Evolutionary conservation across 2,329 filamentous ascomycete genomes (phyloP).

Genomic region (Beauveria rudraprayagi): DNA sequence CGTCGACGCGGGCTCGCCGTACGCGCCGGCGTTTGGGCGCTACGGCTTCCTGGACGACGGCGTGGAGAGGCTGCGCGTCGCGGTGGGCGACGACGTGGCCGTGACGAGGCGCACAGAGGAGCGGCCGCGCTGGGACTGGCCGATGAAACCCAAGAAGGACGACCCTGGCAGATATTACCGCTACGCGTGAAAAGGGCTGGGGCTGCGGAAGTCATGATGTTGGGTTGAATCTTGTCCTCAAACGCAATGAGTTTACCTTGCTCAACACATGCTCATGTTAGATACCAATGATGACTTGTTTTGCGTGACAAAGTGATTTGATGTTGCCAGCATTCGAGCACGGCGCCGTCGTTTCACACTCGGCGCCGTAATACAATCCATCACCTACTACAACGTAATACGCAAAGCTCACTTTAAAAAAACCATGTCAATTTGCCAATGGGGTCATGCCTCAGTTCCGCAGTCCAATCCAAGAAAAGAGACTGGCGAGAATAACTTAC

Average conservation of each 20-base stretch:
- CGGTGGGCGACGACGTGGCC: constrained; percentile 47
- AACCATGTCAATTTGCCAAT: neutral
- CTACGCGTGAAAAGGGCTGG: neutral
- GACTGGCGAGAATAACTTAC: neutral
- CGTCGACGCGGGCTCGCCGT: constrained; percentile 61
- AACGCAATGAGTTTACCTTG: neutral
- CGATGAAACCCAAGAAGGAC: constrained; percentile 18
- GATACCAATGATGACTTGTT: neutral
- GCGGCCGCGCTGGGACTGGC: constrained; percentile 48
- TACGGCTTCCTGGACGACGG: constrained; percentile 52
- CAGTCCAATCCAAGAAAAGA: neutral
- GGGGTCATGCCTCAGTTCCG: neutral
- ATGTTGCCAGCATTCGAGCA: neutral
- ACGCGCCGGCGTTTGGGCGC: constrained; percentile 63
- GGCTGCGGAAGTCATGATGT: neutral
- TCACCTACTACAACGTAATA: neutral
- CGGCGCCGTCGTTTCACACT: no score
- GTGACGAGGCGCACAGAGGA: constrained; percentile 42
- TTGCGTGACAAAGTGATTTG: neutral
- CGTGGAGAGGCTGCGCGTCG: constrained; percentile 27
- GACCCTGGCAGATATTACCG: constrained; percentile 19
- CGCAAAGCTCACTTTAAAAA: neutral
- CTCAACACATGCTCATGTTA: neutral
- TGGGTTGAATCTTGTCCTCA: neutral
- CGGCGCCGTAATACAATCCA: neutral